Base-by-base conservation (phyloP, 352 stramenopile species). In the Elongisporangium prolatum region DNA sequence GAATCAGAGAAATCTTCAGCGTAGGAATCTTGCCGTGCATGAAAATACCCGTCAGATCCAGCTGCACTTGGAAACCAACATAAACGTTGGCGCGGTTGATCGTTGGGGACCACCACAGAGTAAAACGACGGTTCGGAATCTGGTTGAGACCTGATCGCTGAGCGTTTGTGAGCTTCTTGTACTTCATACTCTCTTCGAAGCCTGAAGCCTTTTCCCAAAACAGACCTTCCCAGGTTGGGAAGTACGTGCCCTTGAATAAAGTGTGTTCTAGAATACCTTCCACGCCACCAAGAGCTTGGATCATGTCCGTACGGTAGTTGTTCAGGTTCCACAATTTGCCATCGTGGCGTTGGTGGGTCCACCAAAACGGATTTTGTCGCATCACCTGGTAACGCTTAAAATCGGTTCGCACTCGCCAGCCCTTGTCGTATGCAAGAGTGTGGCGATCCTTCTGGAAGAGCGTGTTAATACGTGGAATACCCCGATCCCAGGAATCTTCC, bases 21-120 rank as follows among this genome's bases (percentile, higher is more conserved):
- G 97, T 99, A 48, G 98, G 98, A 72, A 99, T 99, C 72, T 99
- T 99, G 54, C 98, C 98, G 85, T 99, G 98, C 98, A 99, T 99
- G 77, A 99, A 99, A 64, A 99, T 99, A 73, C 98, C 98, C 17
- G 98, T 99, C 53, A 99, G 68, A 85, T 99, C 98, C 44, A 99
- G 78, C 73, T 99, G 98, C 48, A 99, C 98, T 69, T 99, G 97
- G 79, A 99, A 99, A 54, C 98, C 98, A 57, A 99, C 97, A 74
- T 99, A 99, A 50, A 99, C 98, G 75, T 99, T 99, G 0, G 97
- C 97, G 54, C 98, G 93, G 71, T 99, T 99, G 77, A 99, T 99
- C 13, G 98, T 99, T 21, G 98, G 98, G 8, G 96, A 99, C 98
- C 98, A 99, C 98, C 98, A 99, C 21, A 99, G 72, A 47, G 97